phyloP scores from a whole-genome alignment of 73 alveolate genomes.

The Uronychia setigera region DNA sequence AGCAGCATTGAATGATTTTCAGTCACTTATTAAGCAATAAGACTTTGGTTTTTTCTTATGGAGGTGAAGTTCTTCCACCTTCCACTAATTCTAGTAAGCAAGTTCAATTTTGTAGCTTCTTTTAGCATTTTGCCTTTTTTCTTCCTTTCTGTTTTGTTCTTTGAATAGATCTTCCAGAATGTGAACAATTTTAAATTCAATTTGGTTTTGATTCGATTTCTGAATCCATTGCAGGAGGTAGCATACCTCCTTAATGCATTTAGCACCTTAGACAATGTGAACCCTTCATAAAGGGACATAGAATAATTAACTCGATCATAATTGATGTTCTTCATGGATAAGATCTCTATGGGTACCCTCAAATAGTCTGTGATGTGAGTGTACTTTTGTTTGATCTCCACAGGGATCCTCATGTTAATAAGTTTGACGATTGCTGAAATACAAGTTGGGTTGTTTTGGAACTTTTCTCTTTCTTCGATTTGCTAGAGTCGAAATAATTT shows the following conservation, averaged over 20 bases:
- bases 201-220: background rate
- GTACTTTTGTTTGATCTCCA: background rate
- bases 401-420: background rate
- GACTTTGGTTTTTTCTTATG: too few species aligned
- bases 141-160: background rate
- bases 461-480: background rate
- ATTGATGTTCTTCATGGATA: background rate
- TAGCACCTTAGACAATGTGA: background rate
- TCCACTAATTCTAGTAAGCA: too few species aligned
- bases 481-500: background rate
- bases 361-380: background rate
- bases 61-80: too few species aligned
- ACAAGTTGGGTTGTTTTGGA: background rate
- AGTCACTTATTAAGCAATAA: too few species aligned
- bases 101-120: background rate
- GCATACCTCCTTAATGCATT: background rate
- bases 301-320: background rate
- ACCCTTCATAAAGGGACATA: background rate
- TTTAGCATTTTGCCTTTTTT: background rate
- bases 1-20: too few species aligned
- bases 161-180: background rate
- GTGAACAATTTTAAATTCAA: too few species aligned
- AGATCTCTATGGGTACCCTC: background rate
- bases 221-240: background rate
- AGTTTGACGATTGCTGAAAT: background rate